phyloP scores from a whole-genome alignment of 73 alveolate genomes.

The Paramecium bursaria region DNA sequence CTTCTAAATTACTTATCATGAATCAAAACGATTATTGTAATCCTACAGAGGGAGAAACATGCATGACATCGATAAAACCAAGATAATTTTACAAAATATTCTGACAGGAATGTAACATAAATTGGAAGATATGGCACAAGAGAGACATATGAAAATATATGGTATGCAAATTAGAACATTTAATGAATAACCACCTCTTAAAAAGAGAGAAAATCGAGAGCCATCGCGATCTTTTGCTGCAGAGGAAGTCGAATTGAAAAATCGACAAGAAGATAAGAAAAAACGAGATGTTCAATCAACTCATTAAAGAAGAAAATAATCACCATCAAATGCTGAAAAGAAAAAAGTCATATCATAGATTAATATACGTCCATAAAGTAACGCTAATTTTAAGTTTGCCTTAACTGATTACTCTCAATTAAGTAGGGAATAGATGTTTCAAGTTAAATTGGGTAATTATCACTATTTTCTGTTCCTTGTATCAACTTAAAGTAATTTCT shows the following conservation, averaged over 20 bases:
- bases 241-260: background rate
- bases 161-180: constrained; percentile 43
- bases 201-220: constrained; percentile 47
- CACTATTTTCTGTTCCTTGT: constrained; percentile 16
- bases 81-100: background rate
- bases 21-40: background rate
- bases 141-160: background rate
- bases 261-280: constrained; percentile 3
- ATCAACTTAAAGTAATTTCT: constrained; percentile 31
- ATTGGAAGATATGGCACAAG: background rate
- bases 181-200: constrained; percentile 7
- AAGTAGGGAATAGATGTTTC: constrained; percentile 8
- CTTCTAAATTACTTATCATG: too few relatives aligned
- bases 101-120: constrained; percentile 20
- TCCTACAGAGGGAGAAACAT: background rate
- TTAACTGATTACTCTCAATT: constrained; percentile 38
- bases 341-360: too few relatives aligned
- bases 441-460: constrained; percentile 18
- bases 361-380: background rate
- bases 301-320: background rate
- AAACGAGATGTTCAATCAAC: background rate
- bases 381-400: constrained; percentile 5
- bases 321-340: background rate
- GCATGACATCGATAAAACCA: background rate
- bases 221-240: background rate